These are phyloP conservation scores for Strobilomyces dryophilus DNA, from an alignment of 768 basidiomycete species.

Conservation along the genomic window DNA sequence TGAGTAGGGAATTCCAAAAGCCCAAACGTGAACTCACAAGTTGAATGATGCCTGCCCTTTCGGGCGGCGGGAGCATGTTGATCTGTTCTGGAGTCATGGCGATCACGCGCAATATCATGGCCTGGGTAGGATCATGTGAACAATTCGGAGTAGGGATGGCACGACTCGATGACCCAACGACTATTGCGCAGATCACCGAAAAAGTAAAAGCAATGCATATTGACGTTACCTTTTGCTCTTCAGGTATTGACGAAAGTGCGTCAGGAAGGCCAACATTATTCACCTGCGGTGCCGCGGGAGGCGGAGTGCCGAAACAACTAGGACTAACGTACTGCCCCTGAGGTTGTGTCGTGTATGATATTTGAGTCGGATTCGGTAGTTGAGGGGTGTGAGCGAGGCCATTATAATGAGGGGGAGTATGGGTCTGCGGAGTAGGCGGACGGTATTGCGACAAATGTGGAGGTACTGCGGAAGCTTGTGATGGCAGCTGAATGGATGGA, in stretches of 20 bases:
- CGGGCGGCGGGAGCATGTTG: slow-evolving; percentile 63
- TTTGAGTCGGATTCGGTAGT: slow-evolving; percentile 16
- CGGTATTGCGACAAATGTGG: slow-evolving; percentile 36
- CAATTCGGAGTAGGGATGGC: neutral
- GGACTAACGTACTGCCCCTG: slow-evolving; percentile 19
- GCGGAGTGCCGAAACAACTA: slow-evolving; percentile 18
- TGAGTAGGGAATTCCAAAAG: slow-evolving; percentile 9
- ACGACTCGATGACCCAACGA: neutral
- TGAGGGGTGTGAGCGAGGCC: slow-evolving; percentile 29
- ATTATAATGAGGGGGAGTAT: slow-evolving; percentile 27
- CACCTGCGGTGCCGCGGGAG: slow-evolving; percentile 19
- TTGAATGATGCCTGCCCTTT: slow-evolving; percentile 76
- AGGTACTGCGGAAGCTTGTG: slow-evolving; percentile 42
- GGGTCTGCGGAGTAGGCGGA: slow-evolving; percentile 33
- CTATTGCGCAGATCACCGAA: slow-evolving; percentile 2
- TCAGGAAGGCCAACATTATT: slow-evolving; percentile 38
- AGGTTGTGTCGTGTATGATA: slow-evolving; percentile 15
- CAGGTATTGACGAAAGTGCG: slow-evolving; percentile 55
- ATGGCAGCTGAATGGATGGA: slow-evolving; percentile 23
- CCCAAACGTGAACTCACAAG: slow-evolving; percentile 51
- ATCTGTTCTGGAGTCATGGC: slow-evolving; percentile 86
- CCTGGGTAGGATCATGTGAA: slow-evolving; percentile 36
- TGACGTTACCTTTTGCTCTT: slow-evolving; percentile 59
- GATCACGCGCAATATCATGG: slow-evolving; percentile 74
- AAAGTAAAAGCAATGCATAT: slow-evolving; percentile 6